Percentiles rank a stretch among this genome's conserved stretches.
phyloP scores from a whole-genome alignment of 192 early-diverging fungal species.

The Coemansia sp. region DNA sequence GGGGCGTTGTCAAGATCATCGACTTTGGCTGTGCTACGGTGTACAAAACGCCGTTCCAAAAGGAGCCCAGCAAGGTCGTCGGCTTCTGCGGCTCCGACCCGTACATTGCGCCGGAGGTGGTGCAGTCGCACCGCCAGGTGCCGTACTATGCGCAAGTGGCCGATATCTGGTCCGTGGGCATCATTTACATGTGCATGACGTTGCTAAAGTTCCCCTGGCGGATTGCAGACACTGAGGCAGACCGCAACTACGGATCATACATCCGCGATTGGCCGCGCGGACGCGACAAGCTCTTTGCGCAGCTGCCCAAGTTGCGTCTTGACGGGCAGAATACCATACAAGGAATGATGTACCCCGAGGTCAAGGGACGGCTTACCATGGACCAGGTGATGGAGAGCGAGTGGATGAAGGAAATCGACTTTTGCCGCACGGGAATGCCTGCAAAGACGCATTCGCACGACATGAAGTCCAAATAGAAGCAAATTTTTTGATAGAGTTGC shows the following conservation, averaged over 20 bases:
- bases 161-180: constrained; percentile 89
- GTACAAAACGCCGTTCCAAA: constrained; percentile 81
- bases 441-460: constrained; percentile 35
- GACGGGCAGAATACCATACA: constrained; percentile 62
- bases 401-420: constrained; percentile 72
- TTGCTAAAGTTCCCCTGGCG: constrained; percentile 72
- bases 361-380: constrained; percentile 60
- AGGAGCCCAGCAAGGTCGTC: constrained; percentile 58
- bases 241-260: constrained; percentile 61
- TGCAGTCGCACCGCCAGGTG: constrained; percentile 57
- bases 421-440: constrained; percentile 45
- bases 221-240: constrained; percentile 54
- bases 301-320: constrained; percentile 58
- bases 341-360: constrained; percentile 65
- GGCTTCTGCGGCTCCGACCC: constrained; percentile 91
- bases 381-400: constrained; percentile 65
- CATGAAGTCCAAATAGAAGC: constrained; percentile 34
- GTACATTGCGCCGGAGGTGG: constrained; percentile 92
- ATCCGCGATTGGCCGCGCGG: constrained; percentile 55
- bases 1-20: constrained; percentile 85
- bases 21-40: constrained; percentile 94
- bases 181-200: constrained; percentile 80
- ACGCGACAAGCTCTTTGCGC: constrained; percentile 55
- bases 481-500: neutral
- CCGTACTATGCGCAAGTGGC: constrained; percentile 78